These are phyloP conservation scores for Lodderomyces elongisporus DNA, from an alignment of 1,139 yeast genomes.

Conservation along the genomic window DNA sequence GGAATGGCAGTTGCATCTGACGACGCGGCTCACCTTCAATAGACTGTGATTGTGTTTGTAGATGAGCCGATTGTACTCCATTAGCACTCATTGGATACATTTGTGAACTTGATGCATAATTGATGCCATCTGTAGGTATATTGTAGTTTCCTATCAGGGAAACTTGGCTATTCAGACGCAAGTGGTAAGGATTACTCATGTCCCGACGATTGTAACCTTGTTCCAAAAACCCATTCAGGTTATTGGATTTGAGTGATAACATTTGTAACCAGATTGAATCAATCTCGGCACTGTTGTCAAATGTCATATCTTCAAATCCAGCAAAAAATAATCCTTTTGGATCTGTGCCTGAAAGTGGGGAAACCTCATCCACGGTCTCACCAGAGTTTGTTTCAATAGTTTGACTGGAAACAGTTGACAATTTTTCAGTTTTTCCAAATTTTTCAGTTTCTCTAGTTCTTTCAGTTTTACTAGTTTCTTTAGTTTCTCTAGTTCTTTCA, in stretches of 20 bases:
- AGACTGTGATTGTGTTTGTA: no score
- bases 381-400: neutral
- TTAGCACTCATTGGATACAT: neutral
- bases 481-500: neutral
- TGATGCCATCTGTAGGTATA: no score
- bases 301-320: constrained; percentile 17
- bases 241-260: constrained; percentile 13
- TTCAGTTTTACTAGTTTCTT: neutral
- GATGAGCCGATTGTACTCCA: neutral
- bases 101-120: neutral
- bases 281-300: constrained; percentile 28
- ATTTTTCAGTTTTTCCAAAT: no score
- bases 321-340: constrained; percentile 9
- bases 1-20: constrained; percentile 1
- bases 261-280: constrained; percentile 39
- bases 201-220: no score
- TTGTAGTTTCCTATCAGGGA: no score
- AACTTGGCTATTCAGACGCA: no score
- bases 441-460: neutral
- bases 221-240: no score
- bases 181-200: neutral
- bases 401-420: neutral
- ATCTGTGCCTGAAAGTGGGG: neutral
- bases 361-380: neutral
- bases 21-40: neutral